phyloP scores from a whole-genome alignment of 2,329 filamentous ascomycete species.

The Annulohypoxylon truncatum region DNA sequence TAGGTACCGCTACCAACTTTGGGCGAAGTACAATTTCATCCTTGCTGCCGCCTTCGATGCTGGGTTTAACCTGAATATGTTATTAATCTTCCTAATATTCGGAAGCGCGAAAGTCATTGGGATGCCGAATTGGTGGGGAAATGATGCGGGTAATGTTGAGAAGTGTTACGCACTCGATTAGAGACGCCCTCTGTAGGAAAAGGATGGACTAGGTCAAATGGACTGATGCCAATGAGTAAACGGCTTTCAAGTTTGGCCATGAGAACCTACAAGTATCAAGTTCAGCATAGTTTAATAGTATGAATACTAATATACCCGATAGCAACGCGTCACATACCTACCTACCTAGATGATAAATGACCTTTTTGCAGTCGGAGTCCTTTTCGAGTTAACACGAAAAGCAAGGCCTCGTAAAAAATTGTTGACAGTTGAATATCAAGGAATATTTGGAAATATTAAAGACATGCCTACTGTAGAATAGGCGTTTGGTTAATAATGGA shows the following conservation, averaged over 20 bases:
- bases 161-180: constrained; percentile 66
- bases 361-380: too few relatives aligned
- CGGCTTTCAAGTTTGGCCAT: neutral
- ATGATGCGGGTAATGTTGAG: constrained; percentile 65
- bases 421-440: too few relatives aligned
- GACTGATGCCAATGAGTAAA: neutral
- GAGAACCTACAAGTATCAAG: neutral
- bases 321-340: too few relatives aligned
- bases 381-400: too few relatives aligned
- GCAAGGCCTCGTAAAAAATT: too few relatives aligned
- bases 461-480: too few relatives aligned
- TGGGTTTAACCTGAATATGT: constrained; percentile 70
- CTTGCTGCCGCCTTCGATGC: constrained; percentile 71
- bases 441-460: too few relatives aligned
- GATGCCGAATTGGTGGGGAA: constrained; percentile 75
- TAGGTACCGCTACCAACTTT: constrained; percentile 65
- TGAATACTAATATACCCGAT: neutral
- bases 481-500: too few relatives aligned
- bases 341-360: too few relatives aligned
- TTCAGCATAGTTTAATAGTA: neutral
- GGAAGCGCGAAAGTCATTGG: constrained; percentile 65
- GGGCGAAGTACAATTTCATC: constrained; percentile 71
- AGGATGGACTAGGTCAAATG: neutral
- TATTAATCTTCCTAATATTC: constrained; percentile 71
- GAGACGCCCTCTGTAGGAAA: neutral